A percentile compares a stretch with the other conserved stretches of the same genome.
Conservation (phyloP, 2,329 filamentous ascomycete genomes). For the Aspergillus sergii region DNA sequence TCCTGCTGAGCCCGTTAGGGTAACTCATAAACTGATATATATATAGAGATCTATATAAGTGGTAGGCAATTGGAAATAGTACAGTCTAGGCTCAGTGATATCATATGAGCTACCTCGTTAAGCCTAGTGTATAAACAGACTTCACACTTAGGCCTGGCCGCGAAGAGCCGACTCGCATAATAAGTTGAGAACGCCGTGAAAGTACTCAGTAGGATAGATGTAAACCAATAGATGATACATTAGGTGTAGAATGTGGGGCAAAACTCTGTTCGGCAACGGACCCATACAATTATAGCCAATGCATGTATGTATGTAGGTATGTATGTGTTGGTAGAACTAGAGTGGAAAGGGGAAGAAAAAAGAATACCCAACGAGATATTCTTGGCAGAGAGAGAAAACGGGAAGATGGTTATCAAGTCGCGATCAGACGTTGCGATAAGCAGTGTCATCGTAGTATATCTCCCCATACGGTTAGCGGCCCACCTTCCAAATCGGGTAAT, state of each 20-base stretch:
- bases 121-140: not conserved
- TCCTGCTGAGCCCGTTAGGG: not conserved
- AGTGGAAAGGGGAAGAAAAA: not conserved
- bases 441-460: conserved; percentile 24
- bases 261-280: not conserved
- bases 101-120: not conserved
- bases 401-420: not conserved
- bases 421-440: conserved; percentile 13
- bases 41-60: too few species aligned
- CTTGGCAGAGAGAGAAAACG: not conserved
- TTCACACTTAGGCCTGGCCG: not conserved
- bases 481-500: conserved; percentile 22
- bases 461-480: conserved; percentile 17
- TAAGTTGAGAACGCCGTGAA: too few species aligned
- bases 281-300: not conserved
- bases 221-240: not conserved
- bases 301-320: not conserved
- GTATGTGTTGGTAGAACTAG: too few species aligned
- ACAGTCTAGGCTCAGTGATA: not conserved
- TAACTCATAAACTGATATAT: not conserved
- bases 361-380: not conserved
- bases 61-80: too few species aligned
- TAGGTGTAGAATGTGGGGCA: not conserved
- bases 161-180: not conserved
- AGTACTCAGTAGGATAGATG: too few species aligned